Evolutionary conservation across 257 asterid species (phyloP).

Genomic region (Capsicum chinense): DNA sequence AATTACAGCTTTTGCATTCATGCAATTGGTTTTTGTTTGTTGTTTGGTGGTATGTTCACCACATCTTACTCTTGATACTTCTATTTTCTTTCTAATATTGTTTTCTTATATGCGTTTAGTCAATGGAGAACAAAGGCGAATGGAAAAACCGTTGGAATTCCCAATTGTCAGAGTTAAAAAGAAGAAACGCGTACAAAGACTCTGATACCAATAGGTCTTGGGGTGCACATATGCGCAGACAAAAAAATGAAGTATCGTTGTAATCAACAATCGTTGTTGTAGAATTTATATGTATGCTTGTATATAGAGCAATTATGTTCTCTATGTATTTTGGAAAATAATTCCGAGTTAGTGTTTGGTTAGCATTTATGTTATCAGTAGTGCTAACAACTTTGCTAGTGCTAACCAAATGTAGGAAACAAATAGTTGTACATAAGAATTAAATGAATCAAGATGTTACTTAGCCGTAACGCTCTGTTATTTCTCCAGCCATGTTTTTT

Average conservation of each 20-base stretch:
- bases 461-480: not conserved
- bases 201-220: constrained; percentile 57
- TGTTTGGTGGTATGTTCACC: not conserved
- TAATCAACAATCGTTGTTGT: not conserved
- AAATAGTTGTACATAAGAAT: not conserved
- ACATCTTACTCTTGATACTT: not conserved
- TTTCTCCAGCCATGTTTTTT: not conserved
- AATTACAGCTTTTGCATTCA: not conserved
- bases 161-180: constrained; percentile 69
- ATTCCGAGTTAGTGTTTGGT: not conserved
- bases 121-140: constrained; percentile 52
- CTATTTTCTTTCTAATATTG: constrained; percentile 27
- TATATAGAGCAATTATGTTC: not conserved
- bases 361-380: constrained; percentile 20
- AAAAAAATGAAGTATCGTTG: constrained; percentile 47
- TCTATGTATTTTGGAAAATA: not conserved
- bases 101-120: constrained; percentile 43
- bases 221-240: constrained; percentile 76
- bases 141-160: constrained; percentile 79
- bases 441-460: not conserved
- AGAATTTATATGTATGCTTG: not conserved
- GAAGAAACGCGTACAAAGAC: constrained; percentile 59
- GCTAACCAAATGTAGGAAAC: not conserved
- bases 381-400: not conserved
- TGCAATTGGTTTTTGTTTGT: not conserved